Percentiles rank a stretch among this genome's conserved stretches.
Conservation (phyloP, 495 filamentous ascomycete genomes). For the Filosporella fistucella region DNA sequence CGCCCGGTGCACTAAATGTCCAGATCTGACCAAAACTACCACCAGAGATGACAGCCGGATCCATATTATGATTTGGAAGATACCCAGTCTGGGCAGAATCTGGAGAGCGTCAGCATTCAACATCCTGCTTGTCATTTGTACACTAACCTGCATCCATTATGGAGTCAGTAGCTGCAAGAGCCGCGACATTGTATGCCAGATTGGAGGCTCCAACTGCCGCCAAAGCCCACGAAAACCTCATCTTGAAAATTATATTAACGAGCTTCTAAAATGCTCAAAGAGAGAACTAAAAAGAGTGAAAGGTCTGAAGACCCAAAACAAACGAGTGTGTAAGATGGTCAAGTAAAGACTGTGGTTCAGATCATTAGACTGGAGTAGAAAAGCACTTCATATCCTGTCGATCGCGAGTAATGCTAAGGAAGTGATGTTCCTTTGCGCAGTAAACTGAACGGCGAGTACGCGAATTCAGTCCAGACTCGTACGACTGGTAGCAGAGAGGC, state of each 20-base stretch:
- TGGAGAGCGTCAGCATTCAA: background rate
- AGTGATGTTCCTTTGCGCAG: no score
- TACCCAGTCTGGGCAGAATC: conserved; percentile 36
- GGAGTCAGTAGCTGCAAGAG: background rate
- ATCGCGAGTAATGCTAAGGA: no score
- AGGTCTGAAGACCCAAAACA: no score
- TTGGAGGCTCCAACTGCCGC: background rate
- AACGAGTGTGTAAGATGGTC: no score
- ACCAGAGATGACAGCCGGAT: conserved; percentile 32
- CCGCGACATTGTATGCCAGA: background rate
- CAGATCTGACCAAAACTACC: conserved; percentile 30
- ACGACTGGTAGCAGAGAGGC: no score
- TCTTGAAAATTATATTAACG: background rate
- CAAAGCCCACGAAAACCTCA: background rate
- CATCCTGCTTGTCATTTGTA: background rate
- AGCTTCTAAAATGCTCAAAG: no score
- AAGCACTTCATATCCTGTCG: no score
- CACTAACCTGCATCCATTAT: conserved; percentile 2
- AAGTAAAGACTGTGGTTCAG: no score
- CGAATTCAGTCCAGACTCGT: no score
- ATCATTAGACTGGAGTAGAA: no score
- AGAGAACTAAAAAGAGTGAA: no score
- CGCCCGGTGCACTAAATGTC: conserved; percentile 12
- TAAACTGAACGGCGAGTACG: no score
- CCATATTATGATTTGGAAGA: conserved; percentile 40